Evolutionary conservation across 495 filamentous ascomycete species (phyloP).

Genomic region (Penicillium cataractarum): DNA sequence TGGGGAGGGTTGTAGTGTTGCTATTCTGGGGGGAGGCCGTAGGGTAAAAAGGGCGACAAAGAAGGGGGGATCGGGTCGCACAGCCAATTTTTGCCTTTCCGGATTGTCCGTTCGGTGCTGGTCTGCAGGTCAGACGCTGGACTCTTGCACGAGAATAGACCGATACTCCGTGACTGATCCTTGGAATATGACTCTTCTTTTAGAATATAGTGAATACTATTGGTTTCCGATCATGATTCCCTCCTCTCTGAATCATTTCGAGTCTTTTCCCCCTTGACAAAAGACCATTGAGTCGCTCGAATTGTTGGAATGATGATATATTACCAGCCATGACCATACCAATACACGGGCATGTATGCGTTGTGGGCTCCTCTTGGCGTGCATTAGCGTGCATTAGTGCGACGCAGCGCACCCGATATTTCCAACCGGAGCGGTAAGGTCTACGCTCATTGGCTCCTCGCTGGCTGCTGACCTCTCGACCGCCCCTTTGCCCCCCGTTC

Average conservation of each 20-base stretch:
- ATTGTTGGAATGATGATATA: slow-evolving; percentile 9
- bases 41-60: slow-evolving; percentile 18
- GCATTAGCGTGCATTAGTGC: slow-evolving; percentile 10
- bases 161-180: background rate
- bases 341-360: background rate
- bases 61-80: slow-evolving; percentile 7
- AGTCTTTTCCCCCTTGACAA: background rate
- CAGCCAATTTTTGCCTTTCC: slow-evolving; percentile 7
- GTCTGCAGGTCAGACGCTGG: background rate
- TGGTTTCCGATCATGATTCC: background rate
- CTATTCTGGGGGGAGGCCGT: slow-evolving; percentile 2
- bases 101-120: background rate
- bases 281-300: too few species aligned
- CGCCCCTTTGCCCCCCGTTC: slow-evolving; percentile 10
- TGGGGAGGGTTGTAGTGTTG: background rate
- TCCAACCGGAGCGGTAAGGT: too few species aligned
- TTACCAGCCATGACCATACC: slow-evolving; percentile 11
- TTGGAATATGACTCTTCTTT: background rate
- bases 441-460: background rate
- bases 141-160: background rate
- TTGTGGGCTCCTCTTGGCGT: slow-evolving; percentile 5
- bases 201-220: background rate
- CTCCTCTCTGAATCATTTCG: background rate
- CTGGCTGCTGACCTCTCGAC: background rate
- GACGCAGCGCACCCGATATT: slow-evolving; percentile 7